Conservation (phyloP, 2,329 filamentous ascomycete species). For the Pseudogymnoascus sp. region DNA sequence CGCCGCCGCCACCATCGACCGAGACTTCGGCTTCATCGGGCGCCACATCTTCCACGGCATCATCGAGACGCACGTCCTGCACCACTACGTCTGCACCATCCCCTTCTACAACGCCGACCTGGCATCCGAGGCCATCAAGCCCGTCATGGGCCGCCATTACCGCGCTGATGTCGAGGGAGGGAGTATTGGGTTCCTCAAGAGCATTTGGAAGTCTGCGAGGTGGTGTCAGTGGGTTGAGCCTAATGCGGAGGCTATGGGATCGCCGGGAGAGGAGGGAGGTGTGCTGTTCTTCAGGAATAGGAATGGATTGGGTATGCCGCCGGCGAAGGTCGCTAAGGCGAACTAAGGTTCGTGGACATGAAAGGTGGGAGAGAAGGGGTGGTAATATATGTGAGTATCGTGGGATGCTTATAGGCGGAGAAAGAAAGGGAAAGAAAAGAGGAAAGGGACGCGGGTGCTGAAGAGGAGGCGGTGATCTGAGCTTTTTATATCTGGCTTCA, state of each 20-base stretch:
- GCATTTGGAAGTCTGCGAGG: constrained; percentile 72
- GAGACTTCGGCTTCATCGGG: constrained; percentile 93
- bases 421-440: background rate
- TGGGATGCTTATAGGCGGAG: too few species aligned
- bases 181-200: constrained; percentile 70
- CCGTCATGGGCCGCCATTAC: constrained; percentile 93
- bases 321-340: constrained; percentile 18
- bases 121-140: constrained; percentile 87
- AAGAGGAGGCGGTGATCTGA: background rate
- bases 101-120: constrained; percentile 96
- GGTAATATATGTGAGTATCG: background rate
- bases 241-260: constrained; percentile 50
- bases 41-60: constrained; percentile 89
- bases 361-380: too few species aligned
- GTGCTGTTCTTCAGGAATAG: constrained; percentile 93
- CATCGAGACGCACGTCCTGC: constrained; percentile 93
- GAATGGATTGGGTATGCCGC: constrained; percentile 64
- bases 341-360: too few species aligned
- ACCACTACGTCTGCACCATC: constrained; percentile 94
- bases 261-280: constrained; percentile 70
- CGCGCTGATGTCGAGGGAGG: constrained; percentile 72
- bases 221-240: constrained; percentile 98
- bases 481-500: background rate
- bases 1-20: constrained; percentile 90
- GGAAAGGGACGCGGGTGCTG: background rate